Evolutionary conservation across 1,284 basidiomycete genomes (phyloP).

Genomic region (Rhizoctonia solani): DNA sequence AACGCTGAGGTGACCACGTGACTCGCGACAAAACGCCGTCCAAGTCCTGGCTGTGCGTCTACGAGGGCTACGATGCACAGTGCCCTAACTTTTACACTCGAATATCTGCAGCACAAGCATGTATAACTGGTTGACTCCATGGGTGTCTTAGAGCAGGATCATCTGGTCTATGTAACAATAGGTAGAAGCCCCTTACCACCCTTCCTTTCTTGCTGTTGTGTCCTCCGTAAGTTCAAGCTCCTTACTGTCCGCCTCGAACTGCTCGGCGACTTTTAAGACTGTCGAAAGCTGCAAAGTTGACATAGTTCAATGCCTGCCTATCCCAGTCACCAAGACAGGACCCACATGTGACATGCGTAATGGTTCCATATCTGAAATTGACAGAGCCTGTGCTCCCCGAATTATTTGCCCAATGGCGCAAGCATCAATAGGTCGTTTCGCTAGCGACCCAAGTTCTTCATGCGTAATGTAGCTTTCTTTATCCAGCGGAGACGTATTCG

Average conservation of each 20-base stretch:
- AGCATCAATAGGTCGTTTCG: slow-evolving; percentile 58
- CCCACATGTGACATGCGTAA: slow-evolving; percentile 18
- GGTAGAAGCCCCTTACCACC: neutral
- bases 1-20: too few species aligned
- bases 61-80: too few species aligned
- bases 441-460: slow-evolving; percentile 52
- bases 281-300: slow-evolving; percentile 52
- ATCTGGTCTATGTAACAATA: neutral
- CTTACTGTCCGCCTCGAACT: slow-evolving; percentile 56
- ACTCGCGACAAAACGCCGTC: too few species aligned
- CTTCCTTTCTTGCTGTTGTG: neutral
- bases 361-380: slow-evolving; percentile 52
- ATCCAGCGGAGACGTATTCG: neutral
- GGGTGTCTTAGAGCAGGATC: too few species aligned
- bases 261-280: slow-evolving; percentile 63
- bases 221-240: slow-evolving; percentile 28
- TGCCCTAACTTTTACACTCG: too few species aligned
- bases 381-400: slow-evolving; percentile 61
- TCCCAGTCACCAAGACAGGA: neutral
- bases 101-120: too few species aligned
- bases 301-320: neutral
- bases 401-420: slow-evolving; percentile 68
- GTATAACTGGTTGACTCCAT: too few species aligned
- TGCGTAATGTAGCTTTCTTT: slow-evolving; percentile 46
- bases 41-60: too few species aligned